A percentile compares a stretch with the other conserved stretches of the same genome.
These are phyloP conservation scores for Eucalyptus dawsonii DNA, from an alignment of 345 rosid species.

Conservation along the genomic window DNA sequence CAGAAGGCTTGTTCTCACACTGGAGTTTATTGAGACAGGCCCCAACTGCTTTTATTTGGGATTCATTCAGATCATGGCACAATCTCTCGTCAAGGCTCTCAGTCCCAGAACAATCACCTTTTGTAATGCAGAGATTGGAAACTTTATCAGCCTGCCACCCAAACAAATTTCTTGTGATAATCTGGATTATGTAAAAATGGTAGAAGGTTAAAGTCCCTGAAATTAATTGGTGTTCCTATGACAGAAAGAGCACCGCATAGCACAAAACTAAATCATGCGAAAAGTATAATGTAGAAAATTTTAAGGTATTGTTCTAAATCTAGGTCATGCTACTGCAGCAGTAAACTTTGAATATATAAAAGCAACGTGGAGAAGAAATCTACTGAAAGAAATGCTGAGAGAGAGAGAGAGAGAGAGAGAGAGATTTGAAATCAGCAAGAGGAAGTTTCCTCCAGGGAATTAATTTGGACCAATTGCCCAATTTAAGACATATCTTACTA, in stretches of 20 bases:
- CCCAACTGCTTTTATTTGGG: constrained; percentile 12
- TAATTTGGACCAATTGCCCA: background rate
- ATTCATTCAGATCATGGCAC: constrained; percentile 10
- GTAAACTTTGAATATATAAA: background rate
- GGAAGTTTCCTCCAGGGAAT: background rate
- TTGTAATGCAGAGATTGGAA: background rate
- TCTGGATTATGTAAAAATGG: background rate
- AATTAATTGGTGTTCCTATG: background rate
- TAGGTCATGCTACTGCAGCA: background rate
- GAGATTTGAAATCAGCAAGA: background rate
- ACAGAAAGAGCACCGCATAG: background rate
- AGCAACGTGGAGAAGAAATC: background rate
- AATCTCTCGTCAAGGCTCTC: background rate
- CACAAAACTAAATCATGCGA: background rate
- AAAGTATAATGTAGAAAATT: background rate
- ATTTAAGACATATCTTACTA: background rate
- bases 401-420: no score
- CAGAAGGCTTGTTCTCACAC: constrained; percentile 10
- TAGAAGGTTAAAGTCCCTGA: background rate
- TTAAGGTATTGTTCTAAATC: background rate
- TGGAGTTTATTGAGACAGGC: constrained; percentile 3
- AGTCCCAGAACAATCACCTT: background rate
- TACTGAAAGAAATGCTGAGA: background rate
- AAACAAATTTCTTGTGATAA: background rate
- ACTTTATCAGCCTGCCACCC: constrained; percentile 9